These are phyloP conservation scores for Casuarina glauca DNA, from an alignment of 306 rosid species.

Conservation along the genomic window DNA sequence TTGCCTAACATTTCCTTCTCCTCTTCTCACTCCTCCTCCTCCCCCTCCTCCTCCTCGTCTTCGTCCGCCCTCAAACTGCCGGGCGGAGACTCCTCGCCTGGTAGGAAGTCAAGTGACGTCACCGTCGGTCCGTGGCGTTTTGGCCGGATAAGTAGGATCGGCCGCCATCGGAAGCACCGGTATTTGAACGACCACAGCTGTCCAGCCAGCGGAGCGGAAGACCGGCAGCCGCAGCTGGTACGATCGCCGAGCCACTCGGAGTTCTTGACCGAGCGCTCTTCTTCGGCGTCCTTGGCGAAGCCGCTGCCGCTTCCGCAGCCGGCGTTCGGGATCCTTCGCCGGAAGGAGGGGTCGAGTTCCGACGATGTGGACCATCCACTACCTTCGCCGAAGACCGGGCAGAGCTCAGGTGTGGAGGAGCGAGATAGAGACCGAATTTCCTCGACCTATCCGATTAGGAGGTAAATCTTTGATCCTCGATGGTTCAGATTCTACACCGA, in stretches of 20 bases:
- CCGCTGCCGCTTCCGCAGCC: slow-evolving; percentile 91
- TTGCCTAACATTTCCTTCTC: slow-evolving; percentile 53
- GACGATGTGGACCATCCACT: slow-evolving; percentile 42
- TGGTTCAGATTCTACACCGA: background rate
- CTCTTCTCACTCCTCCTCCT: slow-evolving; percentile 24
- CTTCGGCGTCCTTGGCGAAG: slow-evolving; percentile 10
- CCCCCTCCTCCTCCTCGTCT: slow-evolving; percentile 32
- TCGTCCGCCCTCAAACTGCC: slow-evolving; percentile 19
- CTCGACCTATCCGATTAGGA: slow-evolving; percentile 36
- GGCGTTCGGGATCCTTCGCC: slow-evolving; percentile 32
- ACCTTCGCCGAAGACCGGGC: slow-evolving; percentile 55
- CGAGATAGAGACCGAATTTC: slow-evolving; percentile 38
- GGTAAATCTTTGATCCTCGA: slow-evolving; percentile 35
- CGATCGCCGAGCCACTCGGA: slow-evolving; percentile 26
- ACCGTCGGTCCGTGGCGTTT: slow-evolving; percentile 43
- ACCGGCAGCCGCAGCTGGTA: slow-evolving; percentile 18
- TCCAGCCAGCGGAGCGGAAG: slow-evolving; percentile 17
- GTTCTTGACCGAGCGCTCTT: slow-evolving; percentile 10
- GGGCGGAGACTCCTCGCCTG: slow-evolving; percentile 3
- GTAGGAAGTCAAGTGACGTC: background rate
- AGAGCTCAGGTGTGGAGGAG: slow-evolving; percentile 33
- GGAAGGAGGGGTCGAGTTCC: slow-evolving; percentile 27
- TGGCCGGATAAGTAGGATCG: slow-evolving; percentile 33
- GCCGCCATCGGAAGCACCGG: slow-evolving; percentile 45
- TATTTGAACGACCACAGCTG: slow-evolving; percentile 25